A percentile compares a stretch with the other conserved stretches of the same genome.
phyloP scores from a whole-genome alignment of 192 early-diverging fungal genomes.

The Allomyces macrogynus region DNA sequence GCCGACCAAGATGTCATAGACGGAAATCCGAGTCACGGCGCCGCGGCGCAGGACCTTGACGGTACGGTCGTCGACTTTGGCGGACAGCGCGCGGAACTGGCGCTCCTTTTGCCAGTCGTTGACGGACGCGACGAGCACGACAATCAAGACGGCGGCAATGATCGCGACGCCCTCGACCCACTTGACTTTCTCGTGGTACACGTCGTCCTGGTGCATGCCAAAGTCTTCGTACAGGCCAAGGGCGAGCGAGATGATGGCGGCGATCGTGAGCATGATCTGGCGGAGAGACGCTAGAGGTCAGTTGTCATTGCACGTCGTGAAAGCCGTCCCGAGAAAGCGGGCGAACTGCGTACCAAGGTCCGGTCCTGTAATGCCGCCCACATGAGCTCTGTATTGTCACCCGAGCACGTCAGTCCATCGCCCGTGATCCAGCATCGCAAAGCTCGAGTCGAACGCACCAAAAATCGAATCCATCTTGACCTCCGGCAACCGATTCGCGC shows the following conservation, averaged over 20 bases:
- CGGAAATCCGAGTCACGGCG: slow-evolving; percentile 43
- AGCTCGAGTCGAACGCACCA: neutral
- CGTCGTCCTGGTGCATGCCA: slow-evolving; percentile 5
- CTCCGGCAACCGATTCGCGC: slow-evolving; percentile 47
- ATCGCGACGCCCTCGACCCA: slow-evolving; percentile 81
- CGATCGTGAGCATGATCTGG: slow-evolving; percentile 50
- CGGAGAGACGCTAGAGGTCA: neutral
- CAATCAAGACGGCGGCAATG: slow-evolving; percentile 56
- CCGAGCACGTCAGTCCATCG: neutral
- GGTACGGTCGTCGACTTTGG: slow-evolving; percentile 64
- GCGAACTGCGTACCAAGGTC: slow-evolving; percentile 23
- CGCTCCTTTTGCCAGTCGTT: slow-evolving; percentile 75
- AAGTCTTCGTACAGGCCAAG: slow-evolving; percentile 70
- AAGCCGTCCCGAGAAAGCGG: neutral
- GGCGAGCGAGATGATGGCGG: slow-evolving; percentile 55
- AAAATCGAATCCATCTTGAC: slow-evolving; percentile 48
- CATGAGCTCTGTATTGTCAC: slow-evolving; percentile 23
- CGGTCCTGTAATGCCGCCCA: slow-evolving; percentile 69
- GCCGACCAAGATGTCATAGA: slow-evolving; percentile 67
- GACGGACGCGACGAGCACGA: slow-evolving; percentile 50
- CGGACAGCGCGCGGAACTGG: slow-evolving; percentile 66
- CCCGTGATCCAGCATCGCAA: neutral
- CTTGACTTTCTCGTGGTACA: slow-evolving; percentile 27
- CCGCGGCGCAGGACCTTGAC: slow-evolving; percentile 59
- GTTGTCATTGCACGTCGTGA: neutral